Evolutionary conservation across 495 filamentous ascomycete genomes (phyloP), one percentile per base, ranked within the genome.

Genomic region (Amphirosellinia nigrospora): DNA sequence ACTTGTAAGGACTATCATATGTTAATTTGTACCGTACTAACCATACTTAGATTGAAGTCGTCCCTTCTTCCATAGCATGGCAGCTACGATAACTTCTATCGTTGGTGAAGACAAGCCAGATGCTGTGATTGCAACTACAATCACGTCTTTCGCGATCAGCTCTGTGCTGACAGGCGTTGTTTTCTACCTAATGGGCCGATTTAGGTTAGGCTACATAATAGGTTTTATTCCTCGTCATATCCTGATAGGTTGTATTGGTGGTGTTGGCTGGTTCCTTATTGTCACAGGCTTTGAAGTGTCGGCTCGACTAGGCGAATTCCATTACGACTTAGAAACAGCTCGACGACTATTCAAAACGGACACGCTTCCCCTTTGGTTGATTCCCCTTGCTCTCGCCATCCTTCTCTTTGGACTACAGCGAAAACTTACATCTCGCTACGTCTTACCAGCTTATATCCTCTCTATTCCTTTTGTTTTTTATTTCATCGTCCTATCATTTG

Each of bases 21-120:
- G 8, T 38, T 58, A 11, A 61, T n/a, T 23, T 43, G 28, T 58
- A 60, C 55, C 45, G 26, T 41, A 34, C 58, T 75, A 58, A 68
- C 39, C 3, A 26, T 53, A 21, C 9, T 11, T 73, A 90, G 89
- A 98, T 98, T 69, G 95, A 98, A 82, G 94, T 98, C 9, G 94
- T 98, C 95, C 95, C 3, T 98, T 97, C 80, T 97, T 97, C 76
- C 95, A 98, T 77, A 94, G 93, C 74, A 98, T 98, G 95, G 94
- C 95, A 1, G 91, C 91, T 75, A 94, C 91, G 13, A 97, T 98
- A 70, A 88, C 97, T 73, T 81, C 83, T 30, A 82, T 85, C 34
- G 89, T 98, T 55, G 93, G 94, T 7, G 88, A 91, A 72, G 89
- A 94, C 43, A 91, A 96, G 48, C 89, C 91, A 2, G 88, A 94